These are phyloP conservation scores for Grifola frondosa DNA, from an alignment of 1,284 basidiomycete species.

Conservation along the genomic window DNA sequence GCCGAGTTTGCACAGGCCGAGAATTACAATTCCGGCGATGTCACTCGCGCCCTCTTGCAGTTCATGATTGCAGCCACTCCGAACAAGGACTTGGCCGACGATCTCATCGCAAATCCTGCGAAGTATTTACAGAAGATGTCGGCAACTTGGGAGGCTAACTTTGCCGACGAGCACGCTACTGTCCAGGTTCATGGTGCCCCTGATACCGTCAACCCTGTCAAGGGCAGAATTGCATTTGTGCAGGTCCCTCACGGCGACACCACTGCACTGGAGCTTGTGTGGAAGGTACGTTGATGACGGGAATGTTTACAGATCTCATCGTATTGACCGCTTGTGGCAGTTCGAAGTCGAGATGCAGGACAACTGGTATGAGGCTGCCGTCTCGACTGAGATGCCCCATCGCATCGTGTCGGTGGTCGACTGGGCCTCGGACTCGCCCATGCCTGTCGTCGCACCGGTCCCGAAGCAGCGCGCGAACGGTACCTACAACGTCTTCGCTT, in stretches of 20 bases:
- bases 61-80: slow-evolving; percentile 80
- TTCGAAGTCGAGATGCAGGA: slow-evolving; percentile 86
- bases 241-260: slow-evolving; percentile 64
- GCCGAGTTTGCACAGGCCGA: slow-evolving; percentile 17
- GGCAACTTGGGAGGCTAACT: slow-evolving; percentile 45
- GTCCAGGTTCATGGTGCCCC: slow-evolving; percentile 58
- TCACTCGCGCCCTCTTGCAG: slow-evolving; percentile 60
- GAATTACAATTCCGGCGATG: slow-evolving; percentile 39
- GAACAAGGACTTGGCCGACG: slow-evolving; percentile 43
- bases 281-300: slow-evolving; percentile 49
- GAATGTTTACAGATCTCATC: slow-evolving; percentile 8
- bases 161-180: slow-evolving; percentile 50
- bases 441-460: slow-evolving; percentile 40
- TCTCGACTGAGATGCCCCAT: slow-evolving; percentile 63
- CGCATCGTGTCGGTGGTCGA: slow-evolving; percentile 78
- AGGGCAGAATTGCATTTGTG: slow-evolving; percentile 67
- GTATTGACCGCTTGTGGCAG: slow-evolving; percentile 32
- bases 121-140: slow-evolving; percentile 51
- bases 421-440: slow-evolving; percentile 75
- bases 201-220: slow-evolving; percentile 71
- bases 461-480: slow-evolving; percentile 44
- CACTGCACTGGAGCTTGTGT: slow-evolving; percentile 63
- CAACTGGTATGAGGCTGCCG: slow-evolving; percentile 81
- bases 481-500: slow-evolving; percentile 69
- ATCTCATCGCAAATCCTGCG: slow-evolving; percentile 54